Evolutionary conservation across 768 basidiomycete species (phyloP).

Genomic region (Tulasnella sp.): DNA sequence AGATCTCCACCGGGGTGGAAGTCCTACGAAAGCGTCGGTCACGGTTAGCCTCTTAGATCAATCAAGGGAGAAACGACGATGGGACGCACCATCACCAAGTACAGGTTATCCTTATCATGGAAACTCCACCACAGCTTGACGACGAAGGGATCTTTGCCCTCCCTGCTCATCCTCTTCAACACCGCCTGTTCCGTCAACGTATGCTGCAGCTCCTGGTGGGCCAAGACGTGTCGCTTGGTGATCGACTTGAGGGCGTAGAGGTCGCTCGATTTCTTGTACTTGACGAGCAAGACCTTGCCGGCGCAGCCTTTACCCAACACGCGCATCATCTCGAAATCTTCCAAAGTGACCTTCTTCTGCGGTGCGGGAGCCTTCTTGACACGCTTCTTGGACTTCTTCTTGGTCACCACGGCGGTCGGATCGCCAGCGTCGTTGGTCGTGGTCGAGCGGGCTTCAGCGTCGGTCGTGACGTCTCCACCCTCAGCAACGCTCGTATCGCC

Average conservation of each 20-base stretch:
- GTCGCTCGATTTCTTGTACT: constrained; percentile 64
- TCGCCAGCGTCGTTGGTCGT: constrained; percentile 25
- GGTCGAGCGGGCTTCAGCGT: constrained; percentile 16
- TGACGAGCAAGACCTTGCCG: constrained; percentile 90
- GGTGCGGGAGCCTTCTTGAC: constrained; percentile 57
- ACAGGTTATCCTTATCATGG: constrained; percentile 95
- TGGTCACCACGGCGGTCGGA: background rate
- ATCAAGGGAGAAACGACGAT: constrained; percentile 4
- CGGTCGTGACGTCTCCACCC: constrained; percentile 15
- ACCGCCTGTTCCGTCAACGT: constrained; percentile 96
- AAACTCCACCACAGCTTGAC: constrained; percentile 97
- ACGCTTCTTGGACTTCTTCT: constrained; percentile 38
- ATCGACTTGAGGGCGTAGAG: constrained; percentile 96
- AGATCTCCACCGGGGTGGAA: constrained; percentile 96
- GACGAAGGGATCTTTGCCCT: constrained; percentile 86
- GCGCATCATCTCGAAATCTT: constrained; percentile 96
- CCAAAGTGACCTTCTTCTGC: constrained; percentile 69
- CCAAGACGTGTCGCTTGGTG: constrained; percentile 93
- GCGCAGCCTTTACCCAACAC: constrained; percentile 97
- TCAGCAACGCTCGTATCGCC: constrained; percentile 2
- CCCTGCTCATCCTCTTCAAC: constrained; percentile 80
- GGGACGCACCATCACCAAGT: constrained; percentile 81
- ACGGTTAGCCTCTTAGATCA: background rate
- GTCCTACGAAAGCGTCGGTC: constrained; percentile 51
- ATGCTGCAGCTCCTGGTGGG: constrained; percentile 94